A percentile compares a stretch with the other conserved stretches of the same genome.
Conservation (phyloP, 441 rosid genomes). For the Corymbia citriodora region DNA sequence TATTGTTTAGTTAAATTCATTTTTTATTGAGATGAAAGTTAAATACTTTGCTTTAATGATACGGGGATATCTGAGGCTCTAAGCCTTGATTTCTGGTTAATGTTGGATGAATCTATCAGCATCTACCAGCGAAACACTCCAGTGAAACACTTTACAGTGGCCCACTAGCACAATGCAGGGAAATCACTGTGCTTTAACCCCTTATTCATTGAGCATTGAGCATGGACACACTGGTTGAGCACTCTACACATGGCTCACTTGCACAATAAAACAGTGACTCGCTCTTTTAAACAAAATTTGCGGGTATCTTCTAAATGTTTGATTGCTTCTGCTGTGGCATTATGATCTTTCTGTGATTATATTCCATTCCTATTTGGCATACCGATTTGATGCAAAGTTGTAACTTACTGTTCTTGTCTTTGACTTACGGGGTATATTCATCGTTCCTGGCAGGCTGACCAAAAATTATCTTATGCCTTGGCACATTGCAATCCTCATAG, state of each 20-base stretch:
- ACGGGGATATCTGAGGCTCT: neutral
- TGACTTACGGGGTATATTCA: neutral
- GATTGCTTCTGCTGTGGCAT: neutral
- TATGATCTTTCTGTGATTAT: neutral
- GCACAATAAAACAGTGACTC: neutral
- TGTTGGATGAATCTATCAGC: neutral
- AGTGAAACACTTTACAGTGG: neutral
- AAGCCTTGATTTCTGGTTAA: neutral
- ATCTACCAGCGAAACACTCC: neutral
- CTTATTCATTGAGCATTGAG: neutral
- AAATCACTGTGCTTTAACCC: neutral
- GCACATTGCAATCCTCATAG: conserved; percentile 59
- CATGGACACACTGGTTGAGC: neutral
- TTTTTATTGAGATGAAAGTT: neutral
- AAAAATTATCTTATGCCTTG: conserved; percentile 85
- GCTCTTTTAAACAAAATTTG: neutral
- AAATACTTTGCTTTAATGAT: neutral
- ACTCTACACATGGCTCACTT: neutral
- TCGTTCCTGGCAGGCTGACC: conserved; percentile 70
- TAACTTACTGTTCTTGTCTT: neutral
- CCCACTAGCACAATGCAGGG: neutral
- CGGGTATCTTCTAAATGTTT: neutral
- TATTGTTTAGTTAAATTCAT: neutral
- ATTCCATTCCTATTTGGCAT: neutral
- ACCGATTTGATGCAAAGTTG: neutral